Evolutionary conservation across 2,329 filamentous ascomycete genomes (phyloP), one percentile per base, ranked within the genome.

Genomic region (Colletotrichum endophyticum): DNA sequence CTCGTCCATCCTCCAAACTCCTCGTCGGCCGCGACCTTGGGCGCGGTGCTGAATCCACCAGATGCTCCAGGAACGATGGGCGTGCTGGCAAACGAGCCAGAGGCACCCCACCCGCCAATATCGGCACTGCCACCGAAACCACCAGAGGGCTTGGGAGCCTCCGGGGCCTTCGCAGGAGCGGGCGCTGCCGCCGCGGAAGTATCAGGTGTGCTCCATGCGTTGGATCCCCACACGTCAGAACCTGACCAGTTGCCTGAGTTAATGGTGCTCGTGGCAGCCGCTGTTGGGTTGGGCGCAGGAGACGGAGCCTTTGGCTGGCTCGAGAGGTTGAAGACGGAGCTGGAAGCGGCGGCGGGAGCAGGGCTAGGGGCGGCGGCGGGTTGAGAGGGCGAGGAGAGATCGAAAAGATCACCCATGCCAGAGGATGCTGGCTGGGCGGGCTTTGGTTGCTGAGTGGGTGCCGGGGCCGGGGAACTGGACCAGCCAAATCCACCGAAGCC

Each of bases 1-100:
- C 95, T 98, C 64, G 95, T 93, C 96, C 96, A 99, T 15, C 96
- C 96, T 25, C 96, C 96, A 87, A 98, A 99, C 82, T 99, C 96
- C 84, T 99, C 96, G 81, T 99, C 96, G 0, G 95, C 94, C 44
- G 94, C 90, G 4, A 98, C 94, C 81, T 94, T 93, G 28, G 95
- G 92, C 56, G 88, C 86, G 71, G 88, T 82, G 70, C 88, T 91
- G 84, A 95, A 94, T 8, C 94, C 94, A 28, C 94, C 93, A 79
- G 90, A 90, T 1, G 91, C 87, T 2, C 91, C 90, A 4, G 91
- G 90, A 25, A 94, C 88, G 82, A 93, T 92, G 66, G 91, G 90
- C 77, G 91, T 89, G 80, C 82, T 90, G 56, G 91, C 89, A 79
- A 93, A 88, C n/a, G 88, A 88, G 32, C 84, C 83, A 62, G 86